Conservation (phyloP, 345 rosid genomes). For the Rhizophora apiculata region DNA sequence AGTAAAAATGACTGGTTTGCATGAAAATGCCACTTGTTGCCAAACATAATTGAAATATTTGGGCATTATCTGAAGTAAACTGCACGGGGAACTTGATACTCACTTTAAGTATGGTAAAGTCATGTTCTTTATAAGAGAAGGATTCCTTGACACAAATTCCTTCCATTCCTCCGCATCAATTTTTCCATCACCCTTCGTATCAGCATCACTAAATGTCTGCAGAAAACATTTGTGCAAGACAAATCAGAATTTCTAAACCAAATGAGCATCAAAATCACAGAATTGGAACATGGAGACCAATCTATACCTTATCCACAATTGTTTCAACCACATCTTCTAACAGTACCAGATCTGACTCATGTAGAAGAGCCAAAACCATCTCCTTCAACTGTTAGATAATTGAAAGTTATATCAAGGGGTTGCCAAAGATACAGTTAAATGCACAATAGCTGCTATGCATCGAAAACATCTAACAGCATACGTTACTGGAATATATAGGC, state of each 20-base stretch:
- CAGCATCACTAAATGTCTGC: constrained; percentile 74
- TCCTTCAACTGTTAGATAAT: constrained; percentile 55
- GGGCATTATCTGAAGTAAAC: too few relatives aligned
- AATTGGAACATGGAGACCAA: not conserved
- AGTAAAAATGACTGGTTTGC: too few relatives aligned
- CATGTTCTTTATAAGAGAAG: constrained; percentile 90
- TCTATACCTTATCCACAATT: constrained; percentile 69
- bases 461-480: too few relatives aligned
- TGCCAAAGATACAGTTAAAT: not conserved
- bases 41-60: too few relatives aligned
- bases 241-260: constrained; percentile 5
- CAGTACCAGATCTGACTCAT: constrained; percentile 74
- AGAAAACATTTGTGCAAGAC: too few relatives aligned
- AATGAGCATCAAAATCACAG: constrained; percentile 1
- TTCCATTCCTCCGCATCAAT: constrained; percentile 90
- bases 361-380: constrained; percentile 87
- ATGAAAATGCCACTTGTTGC: too few relatives aligned
- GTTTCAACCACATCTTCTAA: constrained; percentile 67
- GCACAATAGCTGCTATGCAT: not conserved
- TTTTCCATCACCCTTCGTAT: constrained; percentile 64
- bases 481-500: too few relatives aligned
- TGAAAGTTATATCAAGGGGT: not conserved
- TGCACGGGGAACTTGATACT: constrained; percentile 18
- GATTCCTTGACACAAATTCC: constrained; percentile 63
- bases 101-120: constrained; percentile 88